Percentiles rank a stretch among this genome's conserved stretches.
Evolutionary conservation across 2,329 filamentous ascomycete genomes (phyloP).

Genomic region (Colletotrichum sp.): DNA sequence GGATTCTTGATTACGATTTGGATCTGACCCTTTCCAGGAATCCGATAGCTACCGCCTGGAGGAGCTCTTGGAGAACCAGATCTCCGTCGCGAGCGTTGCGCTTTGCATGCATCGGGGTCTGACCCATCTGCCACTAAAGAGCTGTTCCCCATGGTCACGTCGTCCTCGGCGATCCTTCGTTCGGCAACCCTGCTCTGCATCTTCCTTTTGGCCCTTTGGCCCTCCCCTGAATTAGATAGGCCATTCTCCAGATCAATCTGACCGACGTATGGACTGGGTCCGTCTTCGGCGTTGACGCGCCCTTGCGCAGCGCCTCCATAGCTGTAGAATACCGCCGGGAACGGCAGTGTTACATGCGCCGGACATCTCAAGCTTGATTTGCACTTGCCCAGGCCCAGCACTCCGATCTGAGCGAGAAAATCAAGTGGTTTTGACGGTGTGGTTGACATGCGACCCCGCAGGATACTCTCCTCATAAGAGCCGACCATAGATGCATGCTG

Average conservation of each 20-base stretch:
- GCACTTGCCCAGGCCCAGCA: slow-evolving; percentile 87
- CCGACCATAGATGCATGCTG: slow-evolving; percentile 96
- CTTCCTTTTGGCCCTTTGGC: slow-evolving; percentile 52
- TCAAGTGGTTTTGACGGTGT: slow-evolving; percentile 90
- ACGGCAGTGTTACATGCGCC: slow-evolving; percentile 86
- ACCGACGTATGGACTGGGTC: slow-evolving; percentile 94
- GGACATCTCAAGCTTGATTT: slow-evolving; percentile 86
- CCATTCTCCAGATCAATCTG: slow-evolving; percentile 89
- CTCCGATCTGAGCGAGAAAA: slow-evolving; percentile 94
- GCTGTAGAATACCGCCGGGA: slow-evolving; percentile 95
- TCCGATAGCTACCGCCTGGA: slow-evolving; percentile 89
- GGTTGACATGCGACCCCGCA: slow-evolving; percentile 95
- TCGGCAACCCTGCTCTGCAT: slow-evolving; percentile 49
- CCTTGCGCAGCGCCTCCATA: slow-evolving; percentile 74
- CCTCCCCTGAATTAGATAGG: slow-evolving; percentile 59
- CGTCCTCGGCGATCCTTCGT: slow-evolving; percentile 33
- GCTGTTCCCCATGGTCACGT: slow-evolving; percentile 24
- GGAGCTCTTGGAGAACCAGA: slow-evolving; percentile 61
- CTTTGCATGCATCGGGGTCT: slow-evolving; percentile 35
- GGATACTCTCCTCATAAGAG: slow-evolving; percentile 95
- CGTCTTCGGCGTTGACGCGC: slow-evolving; percentile 73
- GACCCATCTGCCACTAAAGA: slow-evolving; percentile 11
- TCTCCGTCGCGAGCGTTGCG: slow-evolving; percentile 35
- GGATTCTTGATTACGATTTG: slow-evolving; percentile 98
- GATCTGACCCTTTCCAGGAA: slow-evolving; percentile 90